Evolutionary conservation across 2,329 filamentous ascomycete species (phyloP).

Genomic region (Coniochaeta prunicola): DNA sequence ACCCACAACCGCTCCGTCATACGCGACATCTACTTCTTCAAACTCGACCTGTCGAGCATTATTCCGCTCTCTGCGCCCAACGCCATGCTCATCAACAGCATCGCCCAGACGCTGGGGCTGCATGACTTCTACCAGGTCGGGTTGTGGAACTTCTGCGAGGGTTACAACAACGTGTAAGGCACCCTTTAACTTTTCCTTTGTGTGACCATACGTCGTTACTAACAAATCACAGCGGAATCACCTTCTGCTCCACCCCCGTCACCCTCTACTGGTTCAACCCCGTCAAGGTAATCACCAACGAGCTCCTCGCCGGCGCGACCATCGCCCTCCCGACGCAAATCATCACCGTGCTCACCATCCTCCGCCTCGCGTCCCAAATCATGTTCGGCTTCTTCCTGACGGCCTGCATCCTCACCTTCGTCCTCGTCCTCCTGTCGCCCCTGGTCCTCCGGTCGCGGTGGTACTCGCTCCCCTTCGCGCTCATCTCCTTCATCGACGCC

Average conservation of each 20-base stretch:
- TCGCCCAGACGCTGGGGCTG: constrained; percentile 76
- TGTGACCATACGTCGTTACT: constrained; percentile 17
- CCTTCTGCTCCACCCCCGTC: constrained; percentile 63
- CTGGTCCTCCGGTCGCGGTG: constrained; percentile 46
- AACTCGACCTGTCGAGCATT: constrained; percentile 74
- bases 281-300: constrained; percentile 68
- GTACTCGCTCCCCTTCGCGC: constrained; percentile 59
- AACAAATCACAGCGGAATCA: constrained; percentile 51
- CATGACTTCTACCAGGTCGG: constrained; percentile 95
- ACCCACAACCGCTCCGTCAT: constrained; percentile 55
- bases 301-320: constrained; percentile 74
- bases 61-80: constrained; percentile 68
- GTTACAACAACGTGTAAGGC: constrained; percentile 58
- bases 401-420: constrained; percentile 59
- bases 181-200: background rate
- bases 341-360: constrained; percentile 64
- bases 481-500: constrained; percentile 61
- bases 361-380: constrained; percentile 67
- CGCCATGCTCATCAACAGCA: constrained; percentile 72
- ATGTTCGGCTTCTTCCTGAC: constrained; percentile 88
- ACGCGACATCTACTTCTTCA: constrained; percentile 73
- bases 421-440: constrained; percentile 62
- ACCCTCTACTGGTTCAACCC: constrained; percentile 88
- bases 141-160: constrained; percentile 88
- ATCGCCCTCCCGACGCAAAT: constrained; percentile 75